Percentiles rank a stretch among this genome's conserved stretches.
These are phyloP conservation scores for Neofusicoccum sp. DNA, from an alignment of 2,329 filamentous ascomycete species.

Conservation along the genomic window DNA sequence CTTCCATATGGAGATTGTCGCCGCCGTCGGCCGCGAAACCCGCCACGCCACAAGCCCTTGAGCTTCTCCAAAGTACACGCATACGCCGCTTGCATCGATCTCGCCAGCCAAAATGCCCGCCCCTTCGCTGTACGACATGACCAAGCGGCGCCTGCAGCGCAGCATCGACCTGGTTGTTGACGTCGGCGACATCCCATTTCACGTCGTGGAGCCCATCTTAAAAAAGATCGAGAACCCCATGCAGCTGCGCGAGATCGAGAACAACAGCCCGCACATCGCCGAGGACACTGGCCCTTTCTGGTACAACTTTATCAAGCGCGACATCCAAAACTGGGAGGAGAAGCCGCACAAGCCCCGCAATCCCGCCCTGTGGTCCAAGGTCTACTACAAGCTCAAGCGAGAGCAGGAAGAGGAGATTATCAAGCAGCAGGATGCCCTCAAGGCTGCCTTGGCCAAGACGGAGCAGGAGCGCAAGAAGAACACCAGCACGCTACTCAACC, in stretches of 20 bases:
- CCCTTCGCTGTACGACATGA: conserved; percentile 42
- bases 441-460: conserved; percentile 23
- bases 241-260: conserved; percentile 73
- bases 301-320: conserved; percentile 74
- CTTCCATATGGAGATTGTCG: conserved; percentile 15
- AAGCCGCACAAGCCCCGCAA: conserved; percentile 68
- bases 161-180: conserved; percentile 59
- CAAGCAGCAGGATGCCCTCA: conserved; percentile 35
- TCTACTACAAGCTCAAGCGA: conserved; percentile 62
- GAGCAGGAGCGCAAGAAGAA: conserved; percentile 20
- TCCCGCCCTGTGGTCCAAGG: conserved; percentile 72
- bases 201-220: conserved; percentile 68
- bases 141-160: conserved; percentile 43
- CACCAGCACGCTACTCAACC: conserved; percentile 16
- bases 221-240: conserved; percentile 69
- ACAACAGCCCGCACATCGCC: conserved; percentile 74
- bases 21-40: conserved; percentile 5
- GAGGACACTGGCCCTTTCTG: conserved; percentile 73
- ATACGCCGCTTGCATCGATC: neutral
- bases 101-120: conserved; percentile 34
- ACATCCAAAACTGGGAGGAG: conserved; percentile 69
- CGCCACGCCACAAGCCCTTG: neutral
- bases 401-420: conserved; percentile 42
- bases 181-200: conserved; percentile 72
- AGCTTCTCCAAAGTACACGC: neutral